Evolutionary conservation across 179 eudicot genomes (phyloP), one percentile per base, ranked within the genome.

Genomic region (Drosera spatulata): DNA sequence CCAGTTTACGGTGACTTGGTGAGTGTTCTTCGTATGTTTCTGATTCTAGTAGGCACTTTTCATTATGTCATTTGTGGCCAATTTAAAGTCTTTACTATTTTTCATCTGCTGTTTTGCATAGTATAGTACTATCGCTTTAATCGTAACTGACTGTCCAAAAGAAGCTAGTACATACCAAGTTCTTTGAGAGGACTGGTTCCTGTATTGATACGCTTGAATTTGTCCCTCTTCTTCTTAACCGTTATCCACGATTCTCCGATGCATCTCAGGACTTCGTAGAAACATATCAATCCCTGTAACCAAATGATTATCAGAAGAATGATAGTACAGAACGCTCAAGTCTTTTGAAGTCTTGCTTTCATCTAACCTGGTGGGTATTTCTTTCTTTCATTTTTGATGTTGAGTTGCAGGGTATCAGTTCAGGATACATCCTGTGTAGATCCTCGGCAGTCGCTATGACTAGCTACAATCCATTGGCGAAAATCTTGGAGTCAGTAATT

Each of bases 201-300:
- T 45, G 78, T 71, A 50, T 71, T 65, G 45, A 59, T 64, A 39
- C 53, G 57, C 59, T 71, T 72, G 73, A 79, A 75, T 71, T 72
- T 79, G 37, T 74, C 79, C 82, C 73, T 78, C 78, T 79, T 86
- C 64, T 69, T 74, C 52, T 71, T 78, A 50, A 74, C 80, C 65
- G 81, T 69, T 64, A 73, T 78, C 99, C 99, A 93, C 47, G 83
- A 72, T 54, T 83, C 86, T 66, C 79, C 95, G 46, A 93, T 63
- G 66, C 85, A 73, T 79, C 75, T 81, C 65, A 93, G 68, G 57
- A 83, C 85, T 47, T 65, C 77, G 62, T 86, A 89, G 58, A 89
- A 80, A 53, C 80, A 71, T 39, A 75, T 69, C 67, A 89, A 74
- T 63, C 80, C 86, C 97, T 93, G 67, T 58, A 65, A 43, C 7